Percentiles rank a stretch among this genome's conserved stretches.
These are phyloP conservation scores for Daldinia concentrica DNA, from an alignment of 495 filamentous ascomycete genomes.

Conservation along the genomic window DNA sequence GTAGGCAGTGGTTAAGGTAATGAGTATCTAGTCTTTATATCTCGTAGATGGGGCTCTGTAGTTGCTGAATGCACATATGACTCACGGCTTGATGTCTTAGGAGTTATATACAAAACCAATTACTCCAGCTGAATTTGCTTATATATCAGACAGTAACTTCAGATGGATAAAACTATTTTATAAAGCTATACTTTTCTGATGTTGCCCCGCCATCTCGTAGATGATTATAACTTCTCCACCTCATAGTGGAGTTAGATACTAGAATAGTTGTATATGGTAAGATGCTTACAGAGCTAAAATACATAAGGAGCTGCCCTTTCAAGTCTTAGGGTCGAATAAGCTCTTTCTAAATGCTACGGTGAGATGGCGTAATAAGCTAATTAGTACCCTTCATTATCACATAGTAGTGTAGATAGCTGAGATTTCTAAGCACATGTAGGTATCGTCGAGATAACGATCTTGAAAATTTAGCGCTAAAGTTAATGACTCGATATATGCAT, in stretches of 20 bases:
- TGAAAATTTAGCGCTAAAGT: not conserved
- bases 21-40: not conserved
- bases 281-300: not conserved
- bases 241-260: conserved; percentile 11
- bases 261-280: not conserved
- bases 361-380: not conserved
- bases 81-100: not conserved
- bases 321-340: not conserved
- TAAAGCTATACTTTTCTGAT: too few species aligned
- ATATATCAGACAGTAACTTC: not conserved
- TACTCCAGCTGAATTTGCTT: not conserved
- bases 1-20: not conserved
- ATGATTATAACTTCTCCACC: conserved; percentile 6
- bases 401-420: too few species aligned
- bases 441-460: not conserved
- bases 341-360: too few species aligned
- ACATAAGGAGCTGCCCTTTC: not conserved
- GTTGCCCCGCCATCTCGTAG: not conserved
- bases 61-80: not conserved
- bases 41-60: not conserved
- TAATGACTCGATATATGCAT: not conserved
- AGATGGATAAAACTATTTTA: not conserved
- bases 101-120: not conserved
- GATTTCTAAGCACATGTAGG: too few species aligned
- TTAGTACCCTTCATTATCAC: too few species aligned